A percentile compares a stretch with the other conserved stretches of the same genome.
Evolutionary conservation across 805 yeast genomes (phyloP).

Genomic region (Blastobotrys mokoenaii): DNA sequence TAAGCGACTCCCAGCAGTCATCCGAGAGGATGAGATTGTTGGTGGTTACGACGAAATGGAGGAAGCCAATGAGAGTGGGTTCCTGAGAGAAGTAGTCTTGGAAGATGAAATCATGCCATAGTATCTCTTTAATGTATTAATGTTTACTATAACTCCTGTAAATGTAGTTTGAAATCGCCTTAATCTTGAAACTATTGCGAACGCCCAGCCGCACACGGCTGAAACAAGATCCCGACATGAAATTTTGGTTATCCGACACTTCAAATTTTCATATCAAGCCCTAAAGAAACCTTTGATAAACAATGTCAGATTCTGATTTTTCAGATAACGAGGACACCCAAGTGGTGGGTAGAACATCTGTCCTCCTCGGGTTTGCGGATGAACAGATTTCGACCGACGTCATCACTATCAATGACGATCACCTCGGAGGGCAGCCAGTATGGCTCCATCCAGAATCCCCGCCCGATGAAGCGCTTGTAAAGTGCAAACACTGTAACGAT

Average conservation of each 20-base stretch:
- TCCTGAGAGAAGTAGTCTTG: slow-evolving; percentile 14
- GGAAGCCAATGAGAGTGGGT: slow-evolving; percentile 62
- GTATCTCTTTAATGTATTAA: not conserved
- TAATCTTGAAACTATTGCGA: not conserved
- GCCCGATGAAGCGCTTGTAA: slow-evolving; percentile 43
- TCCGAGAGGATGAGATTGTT: slow-evolving; percentile 73
- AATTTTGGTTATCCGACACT: not conserved
- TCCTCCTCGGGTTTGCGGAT: slow-evolving; percentile 30
- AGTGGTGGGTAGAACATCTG: slow-evolving; percentile 23
- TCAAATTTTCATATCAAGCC: not conserved
- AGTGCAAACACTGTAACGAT: slow-evolving; percentile 59
- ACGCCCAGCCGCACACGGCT: not conserved
- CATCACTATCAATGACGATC: slow-evolving; percentile 33
- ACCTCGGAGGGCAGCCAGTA: slow-evolving; percentile 69
- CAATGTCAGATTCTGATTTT: slow-evolving; percentile 13
- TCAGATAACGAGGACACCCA: slow-evolving; percentile 32
- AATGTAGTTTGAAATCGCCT: not conserved
- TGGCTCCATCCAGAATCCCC: slow-evolving; percentile 58
- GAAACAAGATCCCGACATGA: not conserved
- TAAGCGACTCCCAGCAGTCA: slow-evolving; percentile 73
- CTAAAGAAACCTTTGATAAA: not conserved
- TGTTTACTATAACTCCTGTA: not conserved
- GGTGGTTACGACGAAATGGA: slow-evolving; percentile 84
- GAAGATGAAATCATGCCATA: slow-evolving; percentile 11
- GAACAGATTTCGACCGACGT: slow-evolving; percentile 14